Conservation (phyloP, 73 alveolate genomes). For the Symbiodinium pilosum region DNA sequence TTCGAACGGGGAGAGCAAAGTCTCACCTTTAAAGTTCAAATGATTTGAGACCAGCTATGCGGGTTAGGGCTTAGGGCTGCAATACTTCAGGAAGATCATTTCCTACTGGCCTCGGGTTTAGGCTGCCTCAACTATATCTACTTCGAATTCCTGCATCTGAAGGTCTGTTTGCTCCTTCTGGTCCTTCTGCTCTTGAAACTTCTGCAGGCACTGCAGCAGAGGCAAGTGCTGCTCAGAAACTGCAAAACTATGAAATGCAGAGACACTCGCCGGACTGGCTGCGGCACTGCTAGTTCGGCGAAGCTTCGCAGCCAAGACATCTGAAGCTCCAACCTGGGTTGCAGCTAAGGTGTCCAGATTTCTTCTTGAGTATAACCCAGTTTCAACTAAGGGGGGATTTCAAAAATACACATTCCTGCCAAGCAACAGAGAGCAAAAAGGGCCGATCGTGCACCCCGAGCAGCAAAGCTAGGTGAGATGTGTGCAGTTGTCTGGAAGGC, state of each 20-base stretch:
- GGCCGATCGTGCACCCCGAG: conserved; percentile 66
- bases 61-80: neutral
- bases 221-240: conserved; percentile 73
- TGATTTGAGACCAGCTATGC: no score
- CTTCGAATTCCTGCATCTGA: neutral
- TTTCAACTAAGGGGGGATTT: no score
- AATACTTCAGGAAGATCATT: neutral
- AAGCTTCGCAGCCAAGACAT: conserved; percentile 15
- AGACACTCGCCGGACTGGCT: neutral
- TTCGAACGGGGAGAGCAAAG: conserved; percentile 14
- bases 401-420: neutral
- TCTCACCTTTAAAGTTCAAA: no score
- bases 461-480: conserved; percentile 37
- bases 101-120: no score
- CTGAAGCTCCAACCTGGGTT: conserved; percentile 56
- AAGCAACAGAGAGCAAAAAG: neutral
- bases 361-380: no score
- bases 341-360: neutral
- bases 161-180: neutral
- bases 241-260: conserved; percentile 29
- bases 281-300: conserved; percentile 4
- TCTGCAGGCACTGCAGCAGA: conserved; percentile 38
- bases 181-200: neutral
- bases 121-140: conserved; percentile 39
- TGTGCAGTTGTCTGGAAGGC: neutral